Conservation (phyloP, 108 stramenopile genomes). For the Asterionellopsis glacialis region DNA sequence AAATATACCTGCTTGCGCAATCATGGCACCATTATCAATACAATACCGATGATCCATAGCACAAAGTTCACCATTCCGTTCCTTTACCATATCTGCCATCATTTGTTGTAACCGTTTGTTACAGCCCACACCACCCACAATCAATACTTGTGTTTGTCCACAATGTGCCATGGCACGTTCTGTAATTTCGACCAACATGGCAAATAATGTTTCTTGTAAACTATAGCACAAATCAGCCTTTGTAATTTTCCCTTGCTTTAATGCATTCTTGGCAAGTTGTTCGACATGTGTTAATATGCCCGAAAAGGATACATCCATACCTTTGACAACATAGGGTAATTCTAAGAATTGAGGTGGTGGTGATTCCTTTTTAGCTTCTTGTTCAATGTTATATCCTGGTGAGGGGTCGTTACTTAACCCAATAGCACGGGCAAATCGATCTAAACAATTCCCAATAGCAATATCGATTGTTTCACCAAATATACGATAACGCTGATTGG, state of each 20-base stretch:
- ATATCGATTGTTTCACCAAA: slow-evolving; percentile 99
- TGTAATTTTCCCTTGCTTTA: slow-evolving; percentile 49
- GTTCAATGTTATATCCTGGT: slow-evolving; percentile 99
- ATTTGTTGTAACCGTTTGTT: slow-evolving; percentile 96
- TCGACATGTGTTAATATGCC: slow-evolving; percentile 58
- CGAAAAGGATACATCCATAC: slow-evolving; percentile 97
- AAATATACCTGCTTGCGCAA: slow-evolving; percentile 98
- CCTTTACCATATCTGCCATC: slow-evolving; percentile 92
- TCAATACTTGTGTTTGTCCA: slow-evolving; percentile 85
- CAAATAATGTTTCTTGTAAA: slow-evolving; percentile 98
- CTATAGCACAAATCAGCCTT: slow-evolving; percentile 93
- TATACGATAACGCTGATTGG: slow-evolving; percentile 88
- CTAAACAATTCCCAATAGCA: slow-evolving; percentile 98
- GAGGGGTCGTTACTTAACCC: slow-evolving; percentile 95
- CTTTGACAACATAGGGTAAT: slow-evolving; percentile 98
- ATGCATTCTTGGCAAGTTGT: slow-evolving; percentile 42
- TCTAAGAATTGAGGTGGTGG: slow-evolving; percentile 43
- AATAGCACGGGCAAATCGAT: slow-evolving; percentile 94
- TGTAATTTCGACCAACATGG: slow-evolving; percentile 99
- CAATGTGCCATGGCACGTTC: slow-evolving; percentile 99
- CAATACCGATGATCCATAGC: slow-evolving; percentile 99
- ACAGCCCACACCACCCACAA: slow-evolving; percentile 99
- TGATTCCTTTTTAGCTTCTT: slow-evolving; percentile 76
- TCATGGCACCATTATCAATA: slow-evolving; percentile 99
- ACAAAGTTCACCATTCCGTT: slow-evolving; percentile 79